Evolutionary conservation across 805 yeast species (phyloP), one percentile per base, ranked within the genome.

Genomic region (Sugiyamaella floridensis): DNA sequence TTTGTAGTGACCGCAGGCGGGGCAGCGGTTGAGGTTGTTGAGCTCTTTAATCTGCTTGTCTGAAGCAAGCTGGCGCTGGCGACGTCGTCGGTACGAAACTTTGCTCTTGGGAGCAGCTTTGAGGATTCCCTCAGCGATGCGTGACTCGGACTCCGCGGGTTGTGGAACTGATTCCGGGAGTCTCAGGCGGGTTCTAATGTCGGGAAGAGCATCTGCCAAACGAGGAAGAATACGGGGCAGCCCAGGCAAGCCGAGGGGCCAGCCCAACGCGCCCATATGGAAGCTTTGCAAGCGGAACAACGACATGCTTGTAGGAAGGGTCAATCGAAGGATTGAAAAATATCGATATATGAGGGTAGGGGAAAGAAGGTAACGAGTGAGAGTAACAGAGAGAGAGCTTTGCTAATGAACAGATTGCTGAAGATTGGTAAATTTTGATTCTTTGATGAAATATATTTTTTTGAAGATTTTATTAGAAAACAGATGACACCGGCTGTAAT

Each of bases 31-130:
- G 63, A 93, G 74, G 65, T 87, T 84, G 52, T 82, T 79, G 58
- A 86, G 76, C 48, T 83, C 82, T 67, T 86, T 81, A 59, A 87
- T 73, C 61, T 89, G 93, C 67, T 89, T 92, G 53, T 81, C 77
- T 10, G 87, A 95, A 3, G 89, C 89, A 59, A 87, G 80, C 60
- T 85, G 81, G 71, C 90, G 82, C 66, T 80, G 84, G 69, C 97
- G 83, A 64, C 87, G 86, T 69, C 88, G 86, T 72, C 81, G 81
- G 67, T 89, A 88, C 7, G 98, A 89, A 1, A 82, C 82, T 69
- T 89, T 90, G 80, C 90, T 89, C 76, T 93, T 93, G 51, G 99
- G 98, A 6, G 83, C 97, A 5, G 99, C 99, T 59, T 75, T 74
- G 50, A 88, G 72, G 29, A 86, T 78, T n/a, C 95, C 96, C 58